Base-by-base conservation (phyloP, 345 rosid genomes). In the Melaleuca quinquenervia region DNA sequence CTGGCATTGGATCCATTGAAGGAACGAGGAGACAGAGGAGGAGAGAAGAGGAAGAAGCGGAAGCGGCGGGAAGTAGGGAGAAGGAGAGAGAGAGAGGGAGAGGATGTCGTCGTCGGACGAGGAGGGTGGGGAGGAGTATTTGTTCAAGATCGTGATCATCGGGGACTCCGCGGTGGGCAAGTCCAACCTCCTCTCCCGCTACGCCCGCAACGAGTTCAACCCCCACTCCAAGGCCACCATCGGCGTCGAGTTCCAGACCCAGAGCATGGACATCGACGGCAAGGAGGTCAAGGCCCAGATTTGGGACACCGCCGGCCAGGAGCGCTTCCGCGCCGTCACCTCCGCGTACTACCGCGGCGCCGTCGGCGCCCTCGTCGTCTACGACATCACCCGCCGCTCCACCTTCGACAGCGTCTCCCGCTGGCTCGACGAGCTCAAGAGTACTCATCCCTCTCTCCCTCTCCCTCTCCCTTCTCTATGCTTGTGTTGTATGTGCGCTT, bases 231-330 rank as follows among this genome's bases (percentile, higher is more conserved):
- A 96, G 86, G 96, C 99, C 6, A 96, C 99, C 20, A 96, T 96
- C 50, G 99, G 98, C n/a, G 98, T 95, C 13, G 98, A 96, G 92
- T 96, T 96, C 82, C 99, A 96, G 93, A 95, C 99, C 52, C 98
- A 95, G 90, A 92, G 92, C 87, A 91, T 95, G 93, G 92, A 94
- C 75, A 94, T 96, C 85, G 96, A 94, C n/a, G 97, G 97, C 29
- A 95, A 95, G 84, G 97, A 96, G n/a, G 93, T 96, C 36, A 95
- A 96, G 54, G 99, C 98, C 76, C 98, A 96, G 97, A 95, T 96
- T 94, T 96, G 99, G 99, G 99, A 96, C 86, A 96, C 99, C 85
- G 99, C 99, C 27, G 99, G 99, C 8, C 99, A 96, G 50, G 99
- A 96, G 82, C 92, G 99, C 49, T 96, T 96, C 91, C 95, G 98